A percentile compares a stretch with the other conserved stretches of the same genome.
Conservation (phyloP, 108 stramenopile genomes). For the Epithemia pelagica region DNA sequence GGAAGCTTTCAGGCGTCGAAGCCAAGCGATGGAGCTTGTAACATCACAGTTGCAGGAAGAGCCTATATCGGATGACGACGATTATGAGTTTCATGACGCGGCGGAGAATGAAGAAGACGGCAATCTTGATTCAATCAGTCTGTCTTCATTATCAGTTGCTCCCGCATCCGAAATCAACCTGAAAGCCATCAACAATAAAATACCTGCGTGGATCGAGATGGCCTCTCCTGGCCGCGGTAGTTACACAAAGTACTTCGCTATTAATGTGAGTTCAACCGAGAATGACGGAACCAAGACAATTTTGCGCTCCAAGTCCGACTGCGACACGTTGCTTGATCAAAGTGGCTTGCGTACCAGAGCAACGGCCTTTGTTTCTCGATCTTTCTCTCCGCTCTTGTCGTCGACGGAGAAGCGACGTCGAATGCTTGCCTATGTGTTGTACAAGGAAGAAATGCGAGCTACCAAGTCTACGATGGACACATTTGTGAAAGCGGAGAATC, state of each 20-base stretch:
- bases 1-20: neutral
- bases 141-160: neutral
- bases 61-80: slow-evolving; percentile 3
- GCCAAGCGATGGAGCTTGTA: neutral
- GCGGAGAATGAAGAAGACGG: slow-evolving; percentile 4
- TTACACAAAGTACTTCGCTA: slow-evolving; percentile 31
- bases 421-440: slow-evolving; percentile 18
- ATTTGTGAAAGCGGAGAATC: slow-evolving; percentile 9
- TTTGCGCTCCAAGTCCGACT: slow-evolving; percentile 9
- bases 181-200: neutral
- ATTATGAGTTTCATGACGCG: slow-evolving; percentile 10
- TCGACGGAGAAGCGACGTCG: slow-evolving; percentile 22
- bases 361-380: slow-evolving; percentile 1
- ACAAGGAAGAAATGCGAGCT: neutral
- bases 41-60: neutral
- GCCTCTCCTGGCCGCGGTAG: slow-evolving; percentile 10
- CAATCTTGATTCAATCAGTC: neutral
- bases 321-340: neutral
- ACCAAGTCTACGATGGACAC: neutral
- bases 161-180: neutral
- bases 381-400: slow-evolving; percentile 35
- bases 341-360: neutral
- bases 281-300: slow-evolving; percentile 4
- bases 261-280: neutral
- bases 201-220: slow-evolving; percentile 43